A percentile compares a stretch with the other conserved stretches of the same genome.
These are phyloP conservation scores for Avicennia marina DNA, from an alignment of 257 asterid genomes.

Conservation along the genomic window DNA sequence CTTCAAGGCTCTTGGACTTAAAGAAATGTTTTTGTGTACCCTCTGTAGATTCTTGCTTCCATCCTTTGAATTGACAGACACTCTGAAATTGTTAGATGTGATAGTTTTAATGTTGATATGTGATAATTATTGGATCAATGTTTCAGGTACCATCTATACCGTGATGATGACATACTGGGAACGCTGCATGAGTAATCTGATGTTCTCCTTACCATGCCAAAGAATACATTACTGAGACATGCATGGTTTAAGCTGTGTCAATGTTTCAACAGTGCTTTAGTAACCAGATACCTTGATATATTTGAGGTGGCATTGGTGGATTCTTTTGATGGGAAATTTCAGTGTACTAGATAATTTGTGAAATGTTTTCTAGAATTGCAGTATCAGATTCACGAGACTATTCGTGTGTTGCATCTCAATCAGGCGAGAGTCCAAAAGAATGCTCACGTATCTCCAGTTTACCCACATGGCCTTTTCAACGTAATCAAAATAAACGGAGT, in stretches of 20 bases:
- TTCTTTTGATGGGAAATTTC: slow-evolving; percentile 12
- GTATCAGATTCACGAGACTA: too few relatives aligned
- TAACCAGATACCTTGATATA: not conserved
- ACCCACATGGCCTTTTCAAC: too few relatives aligned
- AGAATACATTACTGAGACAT: slow-evolving; percentile 4
- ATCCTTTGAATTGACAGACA: not conserved
- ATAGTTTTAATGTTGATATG: not conserved
- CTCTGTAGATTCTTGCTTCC: not conserved
- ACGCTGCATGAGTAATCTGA: slow-evolving; percentile 33
- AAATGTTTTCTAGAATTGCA: too few relatives aligned
- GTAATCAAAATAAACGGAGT: too few relatives aligned
- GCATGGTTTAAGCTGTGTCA: not conserved
- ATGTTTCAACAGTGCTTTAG: slow-evolving; percentile 11
- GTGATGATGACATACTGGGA: slow-evolving; percentile 59
- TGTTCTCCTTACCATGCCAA: slow-evolving; percentile 9
- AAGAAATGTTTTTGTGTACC: too few relatives aligned
- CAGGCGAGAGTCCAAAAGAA: too few relatives aligned
- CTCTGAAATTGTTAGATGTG: not conserved
- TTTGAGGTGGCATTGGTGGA: too few relatives aligned
- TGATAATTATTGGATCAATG: not conserved
- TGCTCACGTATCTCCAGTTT: too few relatives aligned
- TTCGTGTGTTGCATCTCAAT: too few relatives aligned
- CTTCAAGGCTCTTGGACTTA: too few relatives aligned
- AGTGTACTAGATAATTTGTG: not conserved
- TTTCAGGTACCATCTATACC: slow-evolving; percentile 54